Evolutionary conservation across 2,329 filamentous ascomycete genomes (phyloP).

Genomic region (Pseudogymnoascus destructans): DNA sequence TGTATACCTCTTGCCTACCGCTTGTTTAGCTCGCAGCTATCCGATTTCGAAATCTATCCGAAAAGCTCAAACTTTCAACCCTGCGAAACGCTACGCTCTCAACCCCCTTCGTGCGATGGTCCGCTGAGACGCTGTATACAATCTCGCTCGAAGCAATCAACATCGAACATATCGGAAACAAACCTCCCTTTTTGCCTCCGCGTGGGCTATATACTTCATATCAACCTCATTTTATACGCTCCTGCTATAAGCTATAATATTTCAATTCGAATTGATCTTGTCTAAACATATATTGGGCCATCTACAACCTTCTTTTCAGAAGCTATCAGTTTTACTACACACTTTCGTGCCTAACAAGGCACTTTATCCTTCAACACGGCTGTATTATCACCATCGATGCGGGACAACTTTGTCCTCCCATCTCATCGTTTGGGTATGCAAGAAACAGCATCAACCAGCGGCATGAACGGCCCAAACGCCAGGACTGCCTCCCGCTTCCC

Average conservation of each 20-base stretch:
- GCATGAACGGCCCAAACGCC: constrained; percentile 42
- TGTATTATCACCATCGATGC: constrained; percentile 60
- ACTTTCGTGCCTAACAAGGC: constrained; percentile 25
- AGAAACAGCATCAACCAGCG: constrained; percentile 57
- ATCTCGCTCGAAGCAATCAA: background rate
- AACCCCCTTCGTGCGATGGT: background rate
- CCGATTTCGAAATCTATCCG: background rate
- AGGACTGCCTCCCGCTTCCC: constrained; percentile 47
- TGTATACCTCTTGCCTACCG: background rate
- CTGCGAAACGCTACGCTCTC: background rate
- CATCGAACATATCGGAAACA: constrained; percentile 10
- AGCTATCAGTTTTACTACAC: background rate
- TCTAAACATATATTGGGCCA: constrained; percentile 12
- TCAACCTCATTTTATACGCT: constrained; percentile 10
- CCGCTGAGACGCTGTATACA: background rate
- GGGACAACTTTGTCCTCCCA: constrained; percentile 74
- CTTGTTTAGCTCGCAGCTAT: background rate
- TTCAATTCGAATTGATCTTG: background rate
- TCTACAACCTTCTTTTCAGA: background rate
- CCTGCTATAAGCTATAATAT: background rate
- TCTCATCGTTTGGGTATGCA: constrained; percentile 87
- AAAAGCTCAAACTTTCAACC: background rate
- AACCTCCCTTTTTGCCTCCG: background rate
- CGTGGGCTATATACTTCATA: constrained; percentile 7
- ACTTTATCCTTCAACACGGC: constrained; percentile 61